phyloP scores from a whole-genome alignment of 202 grass and related monocot species.

The Saccharum hybrid region DNA sequence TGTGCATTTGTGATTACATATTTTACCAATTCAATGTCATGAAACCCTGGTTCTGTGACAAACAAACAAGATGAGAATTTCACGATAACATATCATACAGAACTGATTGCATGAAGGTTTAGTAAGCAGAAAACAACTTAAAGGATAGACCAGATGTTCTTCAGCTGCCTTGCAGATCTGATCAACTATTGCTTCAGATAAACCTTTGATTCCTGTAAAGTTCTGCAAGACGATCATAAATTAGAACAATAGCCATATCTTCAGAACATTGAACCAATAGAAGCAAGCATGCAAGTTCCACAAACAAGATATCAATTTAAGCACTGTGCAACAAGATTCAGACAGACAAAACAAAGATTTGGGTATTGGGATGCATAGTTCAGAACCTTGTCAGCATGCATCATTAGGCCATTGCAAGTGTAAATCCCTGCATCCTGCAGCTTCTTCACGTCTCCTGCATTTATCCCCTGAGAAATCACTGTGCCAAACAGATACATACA shows the following conservation, averaged over 20 bases:
- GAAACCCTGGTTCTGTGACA: conserved; percentile 73
- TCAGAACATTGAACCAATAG: conserved; percentile 26
- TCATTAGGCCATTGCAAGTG: conserved; percentile 99
- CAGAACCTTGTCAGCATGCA: conserved; percentile 93
- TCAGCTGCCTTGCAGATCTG: too few relatives aligned
- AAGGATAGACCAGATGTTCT: neutral
- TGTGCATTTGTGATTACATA: too few relatives aligned
- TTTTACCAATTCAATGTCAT: too few relatives aligned
- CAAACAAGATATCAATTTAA: conserved; percentile 3
- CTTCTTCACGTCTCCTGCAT: conserved; percentile 94
- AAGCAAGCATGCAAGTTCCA: neutral
- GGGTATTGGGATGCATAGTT: conserved; percentile 2
- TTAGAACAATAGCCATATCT: neutral
- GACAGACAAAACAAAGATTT: neutral
- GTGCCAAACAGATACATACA: conserved; percentile 16
- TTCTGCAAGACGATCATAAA: too few relatives aligned
- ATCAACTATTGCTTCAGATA: too few relatives aligned
- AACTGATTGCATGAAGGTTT: conserved; percentile 6
- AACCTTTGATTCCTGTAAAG: too few relatives aligned
- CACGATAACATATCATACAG: conserved; percentile 25
- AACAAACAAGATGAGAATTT: conserved; percentile 27
- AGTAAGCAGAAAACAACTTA: conserved; percentile 22
- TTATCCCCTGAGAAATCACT: conserved; percentile 98
- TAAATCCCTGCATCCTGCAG: conserved; percentile 97
- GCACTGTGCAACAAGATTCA: conserved; percentile 5